Conservation (phyloP, 2,329 filamentous ascomycete genomes). For the Dryadomyces sulphureus region DNA sequence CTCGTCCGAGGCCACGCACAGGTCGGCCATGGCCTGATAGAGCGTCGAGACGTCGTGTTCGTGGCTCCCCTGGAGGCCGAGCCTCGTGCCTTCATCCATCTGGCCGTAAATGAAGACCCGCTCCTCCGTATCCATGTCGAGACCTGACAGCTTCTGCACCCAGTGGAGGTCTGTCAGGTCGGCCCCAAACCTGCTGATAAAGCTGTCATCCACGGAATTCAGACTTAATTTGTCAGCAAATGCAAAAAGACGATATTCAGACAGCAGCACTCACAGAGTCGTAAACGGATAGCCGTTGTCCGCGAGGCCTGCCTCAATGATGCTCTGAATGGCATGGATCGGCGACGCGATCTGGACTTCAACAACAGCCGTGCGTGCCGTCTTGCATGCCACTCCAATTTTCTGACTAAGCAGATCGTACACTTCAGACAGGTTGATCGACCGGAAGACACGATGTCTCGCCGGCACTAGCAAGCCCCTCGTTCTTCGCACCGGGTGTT, state of each 20-base stretch:
- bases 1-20: conserved; percentile 4
- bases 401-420: not conserved
- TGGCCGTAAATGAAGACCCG: conserved; percentile 5
- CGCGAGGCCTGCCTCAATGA: conserved; percentile 1
- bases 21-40: conserved; percentile 4
- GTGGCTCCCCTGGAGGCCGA: not conserved
- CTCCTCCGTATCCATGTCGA: not conserved
- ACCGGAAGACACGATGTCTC: not conserved
- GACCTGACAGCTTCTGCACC: conserved; percentile 2
- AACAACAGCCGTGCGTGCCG: not conserved
- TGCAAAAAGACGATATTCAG: not conserved
- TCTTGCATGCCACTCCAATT: not conserved
- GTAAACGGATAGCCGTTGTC: conserved; percentile 6
- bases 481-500: not conserved
- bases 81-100: not conserved
- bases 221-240: conserved; percentile 3
- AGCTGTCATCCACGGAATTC: conserved; percentile 3
- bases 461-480: not conserved
- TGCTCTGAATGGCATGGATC: conserved; percentile 3
- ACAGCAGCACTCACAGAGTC: conserved; percentile 7
- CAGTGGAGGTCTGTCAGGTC: conserved; percentile 5
- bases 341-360: conserved; percentile 1
- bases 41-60: not conserved
- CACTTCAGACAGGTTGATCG: conserved; percentile 4
- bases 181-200: conserved; percentile 2